Conservation (phyloP, 1,139 yeast species). For the Yamadazyma mexicana region DNA sequence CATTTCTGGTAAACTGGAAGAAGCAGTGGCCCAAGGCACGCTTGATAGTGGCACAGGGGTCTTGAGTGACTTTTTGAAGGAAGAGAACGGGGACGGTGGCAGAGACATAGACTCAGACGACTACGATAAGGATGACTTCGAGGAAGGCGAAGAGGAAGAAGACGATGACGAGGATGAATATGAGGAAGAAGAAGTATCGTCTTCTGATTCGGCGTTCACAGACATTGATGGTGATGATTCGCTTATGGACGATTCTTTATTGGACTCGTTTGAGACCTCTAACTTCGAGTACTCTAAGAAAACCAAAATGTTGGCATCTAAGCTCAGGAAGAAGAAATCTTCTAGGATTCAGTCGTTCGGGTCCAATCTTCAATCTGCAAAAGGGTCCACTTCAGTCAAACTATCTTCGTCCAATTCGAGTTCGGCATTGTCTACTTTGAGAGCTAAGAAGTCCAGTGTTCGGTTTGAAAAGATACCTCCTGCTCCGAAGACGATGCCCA, state of each 20-base stretch:
- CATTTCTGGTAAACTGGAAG: not conserved
- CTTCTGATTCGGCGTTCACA: conserved; percentile 46
- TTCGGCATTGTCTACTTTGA: conserved; percentile 9
- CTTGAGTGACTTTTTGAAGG: not conserved
- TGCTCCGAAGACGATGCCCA: not conserved
- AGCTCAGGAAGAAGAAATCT: conserved; percentile 13
- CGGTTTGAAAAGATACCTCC: conserved; percentile 27
- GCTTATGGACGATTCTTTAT: conserved; percentile 32
- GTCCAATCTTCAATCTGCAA: conserved; percentile 1
- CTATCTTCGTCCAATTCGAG: conserved; percentile 10
- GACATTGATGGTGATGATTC: conserved; percentile 47
- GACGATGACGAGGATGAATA: conserved; percentile 22
- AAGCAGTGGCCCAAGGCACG: not conserved
- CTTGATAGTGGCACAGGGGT: not conserved
- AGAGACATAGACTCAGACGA: conserved; percentile 6
- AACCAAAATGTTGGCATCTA: conserved; percentile 15
- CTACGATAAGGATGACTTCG: conserved; percentile 13
- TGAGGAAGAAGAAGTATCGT: conserved; percentile 27
- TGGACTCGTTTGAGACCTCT: conserved; percentile 24
- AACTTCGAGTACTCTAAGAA: conserved; percentile 20
- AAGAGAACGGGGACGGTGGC: not conserved
- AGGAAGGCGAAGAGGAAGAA: conserved; percentile 19
- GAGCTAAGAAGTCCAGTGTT: conserved; percentile 14
- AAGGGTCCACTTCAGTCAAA: conserved; percentile 3
- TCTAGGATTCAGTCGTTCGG: conserved; percentile 11